Conservation (phyloP, 768 basidiomycete species). For the Daedaleopsis sinensis region DNA sequence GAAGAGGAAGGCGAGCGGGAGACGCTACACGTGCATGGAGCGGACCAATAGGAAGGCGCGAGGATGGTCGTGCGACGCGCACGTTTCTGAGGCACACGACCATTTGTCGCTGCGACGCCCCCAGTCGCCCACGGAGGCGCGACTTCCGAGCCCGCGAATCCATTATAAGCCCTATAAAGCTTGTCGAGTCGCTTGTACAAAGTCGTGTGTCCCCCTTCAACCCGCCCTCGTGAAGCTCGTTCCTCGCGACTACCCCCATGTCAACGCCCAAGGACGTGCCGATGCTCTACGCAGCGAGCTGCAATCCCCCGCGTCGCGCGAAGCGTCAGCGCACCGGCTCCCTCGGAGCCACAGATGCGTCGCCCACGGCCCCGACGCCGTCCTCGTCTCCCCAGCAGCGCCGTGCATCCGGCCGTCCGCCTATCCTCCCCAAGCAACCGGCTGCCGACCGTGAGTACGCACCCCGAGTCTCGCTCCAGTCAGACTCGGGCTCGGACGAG, state of each 20-base stretch:
- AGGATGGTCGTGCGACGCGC: conserved; percentile 34
- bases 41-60: conserved; percentile 28
- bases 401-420: conserved; percentile 18
- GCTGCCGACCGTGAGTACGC: conserved; percentile 13
- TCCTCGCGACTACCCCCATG: conserved; percentile 7
- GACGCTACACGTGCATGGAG: conserved; percentile 30
- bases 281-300: conserved; percentile 37
- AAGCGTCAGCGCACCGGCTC: conserved; percentile 41
- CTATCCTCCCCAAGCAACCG: conserved; percentile 26
- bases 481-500: conserved; percentile 28
- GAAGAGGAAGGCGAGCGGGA: conserved; percentile 6
- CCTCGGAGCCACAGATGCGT: background rate
- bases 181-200: background rate
- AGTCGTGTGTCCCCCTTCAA: conserved; percentile 21
- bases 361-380: conserved; percentile 10
- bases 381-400: conserved; percentile 5
- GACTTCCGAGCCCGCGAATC: background rate
- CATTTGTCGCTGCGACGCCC: conserved; percentile 21
- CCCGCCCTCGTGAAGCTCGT: background rate
- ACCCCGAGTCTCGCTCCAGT: conserved; percentile 27
- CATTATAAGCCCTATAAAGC: background rate
- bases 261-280: conserved; percentile 20
- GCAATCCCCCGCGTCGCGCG: conserved; percentile 49
- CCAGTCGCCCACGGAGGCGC: conserved; percentile 12
- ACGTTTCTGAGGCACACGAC: conserved; percentile 30